phyloP scores from a whole-genome alignment of 176 grass and related monocot genomes.

The Oryza glaberrima region DNA sequence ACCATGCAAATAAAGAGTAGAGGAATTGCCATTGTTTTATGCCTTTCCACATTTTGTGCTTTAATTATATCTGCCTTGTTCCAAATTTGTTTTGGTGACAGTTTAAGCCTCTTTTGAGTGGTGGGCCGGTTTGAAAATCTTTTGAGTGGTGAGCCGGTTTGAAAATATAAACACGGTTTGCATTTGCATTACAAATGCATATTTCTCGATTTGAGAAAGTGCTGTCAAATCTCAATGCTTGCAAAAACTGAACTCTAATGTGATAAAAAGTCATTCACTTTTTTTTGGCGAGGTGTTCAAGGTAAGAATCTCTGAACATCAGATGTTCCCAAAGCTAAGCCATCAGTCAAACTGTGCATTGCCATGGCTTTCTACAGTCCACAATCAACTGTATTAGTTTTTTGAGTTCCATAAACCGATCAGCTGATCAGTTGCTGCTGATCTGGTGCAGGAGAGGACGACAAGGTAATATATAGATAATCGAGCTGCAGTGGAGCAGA shows the following conservation, averaged over 20 bases:
- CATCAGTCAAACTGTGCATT: neutral
- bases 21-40: neutral
- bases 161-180: neutral
- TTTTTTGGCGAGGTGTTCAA: constrained; percentile 12
- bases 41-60: neutral
- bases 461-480: neutral
- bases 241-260: neutral
- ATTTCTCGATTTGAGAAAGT: neutral
- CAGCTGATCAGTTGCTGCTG: neutral
- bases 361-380: too few relatives aligned
- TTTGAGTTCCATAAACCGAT: neutral
- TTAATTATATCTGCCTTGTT: neutral
- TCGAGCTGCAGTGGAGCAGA: neutral
- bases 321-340: too few relatives aligned
- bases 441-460: neutral
- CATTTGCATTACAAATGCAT: neutral
- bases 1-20: neutral
- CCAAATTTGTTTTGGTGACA: neutral
- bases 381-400: neutral
- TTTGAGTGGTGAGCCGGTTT: too few relatives aligned
- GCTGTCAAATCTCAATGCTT: neutral
- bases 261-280: neutral
- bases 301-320: neutral
- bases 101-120: neutral
- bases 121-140: neutral